Conservation (phyloP, 1,139 yeast species). For the Candida gigantensis region DNA sequence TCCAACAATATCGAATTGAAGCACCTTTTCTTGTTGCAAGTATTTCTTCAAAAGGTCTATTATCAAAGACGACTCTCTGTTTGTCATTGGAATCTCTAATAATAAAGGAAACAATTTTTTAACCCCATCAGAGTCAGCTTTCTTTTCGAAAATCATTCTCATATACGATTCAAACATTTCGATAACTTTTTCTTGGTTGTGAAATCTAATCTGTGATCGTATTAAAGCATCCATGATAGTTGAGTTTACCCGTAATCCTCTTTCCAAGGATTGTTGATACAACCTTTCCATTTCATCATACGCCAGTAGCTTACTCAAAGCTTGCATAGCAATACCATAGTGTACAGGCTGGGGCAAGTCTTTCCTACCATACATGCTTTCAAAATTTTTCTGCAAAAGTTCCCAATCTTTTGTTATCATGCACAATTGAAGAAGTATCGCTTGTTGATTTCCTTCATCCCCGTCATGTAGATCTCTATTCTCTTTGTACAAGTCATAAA, state of each 20-base stretch:
- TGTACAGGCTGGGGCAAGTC: conserved; percentile 57
- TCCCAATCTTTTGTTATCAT: conserved; percentile 59
- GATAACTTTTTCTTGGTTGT: conserved; percentile 46
- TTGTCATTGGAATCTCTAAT: conserved; percentile 39
- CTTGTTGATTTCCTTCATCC: conserved; percentile 33
- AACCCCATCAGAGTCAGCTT: conserved; percentile 6
- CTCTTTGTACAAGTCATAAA: conserved; percentile 25
- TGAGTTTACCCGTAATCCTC: conserved; percentile 51
- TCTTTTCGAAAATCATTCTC: background rate
- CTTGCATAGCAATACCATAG: conserved; percentile 64
- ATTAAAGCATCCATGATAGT: conserved; percentile 52
- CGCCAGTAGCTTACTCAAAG: conserved; percentile 62
- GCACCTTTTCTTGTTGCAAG: conserved; percentile 19
- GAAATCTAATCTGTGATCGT: conserved; percentile 43
- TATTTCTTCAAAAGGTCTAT: conserved; percentile 44
- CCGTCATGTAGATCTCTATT: conserved; percentile 31
- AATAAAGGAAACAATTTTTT: conserved; percentile 37
- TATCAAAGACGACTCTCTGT: conserved; percentile 38
- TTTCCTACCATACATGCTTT: conserved; percentile 58
- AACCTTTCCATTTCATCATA: conserved; percentile 53
- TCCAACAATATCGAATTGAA: conserved; percentile 19
- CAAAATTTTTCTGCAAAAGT: conserved; percentile 61
- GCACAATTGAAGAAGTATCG: conserved; percentile 47
- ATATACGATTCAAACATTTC: conserved; percentile 22
- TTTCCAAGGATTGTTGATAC: conserved; percentile 45